Percentiles rank a stretch among this genome's conserved stretches.
phyloP scores from a whole-genome alignment of 2,329 filamentous ascomycete species.

The Ascochyta viciae-villosae region DNA sequence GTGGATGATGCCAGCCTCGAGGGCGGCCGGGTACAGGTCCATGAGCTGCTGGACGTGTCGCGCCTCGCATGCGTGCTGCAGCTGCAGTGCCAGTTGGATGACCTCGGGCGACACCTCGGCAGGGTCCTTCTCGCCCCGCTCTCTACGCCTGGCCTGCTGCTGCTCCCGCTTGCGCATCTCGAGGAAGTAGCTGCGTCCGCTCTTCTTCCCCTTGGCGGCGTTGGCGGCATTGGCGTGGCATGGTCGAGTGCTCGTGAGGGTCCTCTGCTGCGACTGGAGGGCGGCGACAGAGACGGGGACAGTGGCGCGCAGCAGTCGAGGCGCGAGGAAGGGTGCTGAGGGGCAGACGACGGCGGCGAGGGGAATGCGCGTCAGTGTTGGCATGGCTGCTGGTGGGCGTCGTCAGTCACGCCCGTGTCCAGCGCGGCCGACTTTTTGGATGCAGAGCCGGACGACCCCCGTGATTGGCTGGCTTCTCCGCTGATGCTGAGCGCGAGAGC shows the following conservation, averaged over 20 bases:
- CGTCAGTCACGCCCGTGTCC: background rate
- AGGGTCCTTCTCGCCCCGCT: background rate
- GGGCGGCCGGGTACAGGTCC: conserved; percentile 37
- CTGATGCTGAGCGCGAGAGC: conserved; percentile 19
- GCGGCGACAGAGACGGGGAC: conserved; percentile 15
- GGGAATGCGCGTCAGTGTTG: conserved; percentile 31
- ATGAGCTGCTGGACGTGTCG: conserved; percentile 29
- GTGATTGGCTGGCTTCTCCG: conserved; percentile 38
- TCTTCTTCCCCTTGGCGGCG: conserved; percentile 10
- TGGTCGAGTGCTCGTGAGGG: conserved; percentile 4
- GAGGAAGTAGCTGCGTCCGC: conserved; percentile 14
- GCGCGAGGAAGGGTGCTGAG: conserved; percentile 46
- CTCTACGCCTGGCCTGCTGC: background rate
- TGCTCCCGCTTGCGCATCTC: conserved; percentile 12
- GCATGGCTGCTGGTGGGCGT: conserved; percentile 22
- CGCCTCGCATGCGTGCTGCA: conserved; percentile 28
- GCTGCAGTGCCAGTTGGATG: conserved; percentile 11
- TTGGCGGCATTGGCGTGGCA: conserved; percentile 23
- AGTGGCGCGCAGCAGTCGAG: conserved; percentile 35
- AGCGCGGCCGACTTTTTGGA: conserved; percentile 2
- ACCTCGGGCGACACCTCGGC: conserved; percentile 1
- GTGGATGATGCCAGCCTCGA: conserved; percentile 19
- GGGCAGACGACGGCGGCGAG: conserved; percentile 44
- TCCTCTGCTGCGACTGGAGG: conserved; percentile 8
- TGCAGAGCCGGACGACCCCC: conserved; percentile 19